A percentile compares a stretch with the other conserved stretches of the same genome.
phyloP scores from a whole-genome alignment of 1,139 yeast species.

The Saccharomyces hybrid region DNA sequence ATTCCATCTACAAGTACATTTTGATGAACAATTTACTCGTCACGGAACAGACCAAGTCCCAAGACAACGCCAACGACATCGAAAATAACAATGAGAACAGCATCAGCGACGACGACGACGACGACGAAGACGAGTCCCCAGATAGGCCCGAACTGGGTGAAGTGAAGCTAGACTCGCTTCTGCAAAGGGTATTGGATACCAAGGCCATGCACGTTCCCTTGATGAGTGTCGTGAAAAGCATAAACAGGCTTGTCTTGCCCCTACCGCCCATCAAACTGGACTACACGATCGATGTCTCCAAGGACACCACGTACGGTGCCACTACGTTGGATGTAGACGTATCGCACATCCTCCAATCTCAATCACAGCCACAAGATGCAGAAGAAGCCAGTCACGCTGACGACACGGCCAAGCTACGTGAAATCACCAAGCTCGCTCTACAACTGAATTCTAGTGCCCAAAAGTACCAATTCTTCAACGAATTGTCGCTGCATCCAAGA shows the following conservation, averaged over 20 bases:
- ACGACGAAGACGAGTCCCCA: background rate
- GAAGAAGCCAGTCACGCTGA: constrained; percentile 35
- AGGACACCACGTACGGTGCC: constrained; percentile 76
- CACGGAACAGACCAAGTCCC: constrained; percentile 1
- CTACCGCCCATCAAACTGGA: constrained; percentile 71
- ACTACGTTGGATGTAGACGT: constrained; percentile 67
- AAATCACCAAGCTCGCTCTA: constrained; percentile 23
- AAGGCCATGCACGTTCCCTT: background rate
- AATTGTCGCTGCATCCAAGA: constrained; percentile 69
- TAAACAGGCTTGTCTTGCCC: constrained; percentile 60
- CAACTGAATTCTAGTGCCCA: constrained; percentile 54
- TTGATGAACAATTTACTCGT: constrained; percentile 24
- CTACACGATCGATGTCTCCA: constrained; percentile 68
- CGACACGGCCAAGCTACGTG: constrained; percentile 16
- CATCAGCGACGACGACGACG: background rate
- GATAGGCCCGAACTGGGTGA: background rate
- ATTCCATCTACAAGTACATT: constrained; percentile 78
- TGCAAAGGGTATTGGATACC: background rate
- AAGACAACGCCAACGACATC: background rate
- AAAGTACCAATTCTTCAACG: constrained; percentile 65
- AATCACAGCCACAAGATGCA: constrained; percentile 36
- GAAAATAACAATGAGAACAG: constrained; percentile 58
- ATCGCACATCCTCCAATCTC: constrained; percentile 13
- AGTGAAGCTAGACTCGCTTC: background rate
- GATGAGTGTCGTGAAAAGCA: constrained; percentile 23